Percentiles rank a stretch among this genome's conserved stretches.
phyloP scores from a whole-genome alignment of 2,329 filamentous ascomycete genomes.

The Neobulgaria alba region DNA sequence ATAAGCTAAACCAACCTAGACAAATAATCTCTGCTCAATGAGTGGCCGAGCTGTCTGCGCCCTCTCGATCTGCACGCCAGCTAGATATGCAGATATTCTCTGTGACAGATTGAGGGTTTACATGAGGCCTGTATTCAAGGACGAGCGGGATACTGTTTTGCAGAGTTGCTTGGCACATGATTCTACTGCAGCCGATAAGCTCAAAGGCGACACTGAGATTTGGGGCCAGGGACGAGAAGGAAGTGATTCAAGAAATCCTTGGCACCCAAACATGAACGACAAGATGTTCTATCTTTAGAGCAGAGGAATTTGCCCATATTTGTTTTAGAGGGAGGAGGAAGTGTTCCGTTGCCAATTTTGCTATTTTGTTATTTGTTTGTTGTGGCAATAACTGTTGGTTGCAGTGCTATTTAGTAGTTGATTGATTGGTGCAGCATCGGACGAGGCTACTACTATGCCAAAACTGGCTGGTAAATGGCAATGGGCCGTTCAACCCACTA shows the following conservation, averaged over 20 bases:
- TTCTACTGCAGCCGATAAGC: too few species aligned
- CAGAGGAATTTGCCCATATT: too few species aligned
- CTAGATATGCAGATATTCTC: constrained; percentile 81
- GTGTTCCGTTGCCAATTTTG: too few species aligned
- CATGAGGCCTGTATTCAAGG: constrained; percentile 33
- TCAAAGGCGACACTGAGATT: background rate
- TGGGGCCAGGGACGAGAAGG: background rate
- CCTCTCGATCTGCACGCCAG: constrained; percentile 75
- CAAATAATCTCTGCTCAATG: constrained; percentile 69
- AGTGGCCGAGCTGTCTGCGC: constrained; percentile 78
- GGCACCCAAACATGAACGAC: constrained; percentile 25
- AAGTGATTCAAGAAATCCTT: constrained; percentile 15
- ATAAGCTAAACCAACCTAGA: constrained; percentile 35
- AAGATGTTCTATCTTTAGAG: constrained; percentile 33
- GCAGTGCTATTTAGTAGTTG: too few species aligned
- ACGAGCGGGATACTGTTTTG: background rate
- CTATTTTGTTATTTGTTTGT: too few species aligned
- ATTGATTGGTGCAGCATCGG: too few species aligned
- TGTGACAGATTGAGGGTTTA: constrained; percentile 69
- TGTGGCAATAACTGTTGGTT: too few species aligned
- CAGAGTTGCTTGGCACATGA: background rate
- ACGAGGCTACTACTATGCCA: too few species aligned
- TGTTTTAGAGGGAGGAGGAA: too few species aligned
- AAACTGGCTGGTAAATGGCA: too few species aligned
- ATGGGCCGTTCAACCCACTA: too few species aligned